Evolutionary conservation across 164 flowering plant species (phyloP).

Genomic region (Magnolia kwangsiensis): DNA sequence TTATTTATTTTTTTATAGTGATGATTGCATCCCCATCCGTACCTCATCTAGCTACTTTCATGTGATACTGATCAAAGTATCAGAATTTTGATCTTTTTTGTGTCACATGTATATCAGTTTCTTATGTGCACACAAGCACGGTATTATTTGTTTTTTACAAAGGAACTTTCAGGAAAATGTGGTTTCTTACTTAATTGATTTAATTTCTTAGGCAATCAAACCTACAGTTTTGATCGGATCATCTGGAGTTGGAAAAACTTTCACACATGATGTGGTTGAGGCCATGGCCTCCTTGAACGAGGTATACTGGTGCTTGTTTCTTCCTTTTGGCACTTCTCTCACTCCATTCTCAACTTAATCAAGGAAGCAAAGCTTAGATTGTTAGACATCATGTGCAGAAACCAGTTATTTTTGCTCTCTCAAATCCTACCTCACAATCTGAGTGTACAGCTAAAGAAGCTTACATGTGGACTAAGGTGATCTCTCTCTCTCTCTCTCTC

Average conservation of each 20-base stretch:
- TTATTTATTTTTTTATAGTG: no score
- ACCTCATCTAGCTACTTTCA: background rate
- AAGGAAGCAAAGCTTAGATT: background rate
- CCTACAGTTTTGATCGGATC: conserved; percentile 86
- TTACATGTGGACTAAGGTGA: conserved; percentile 83
- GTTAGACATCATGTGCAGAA: conserved; percentile 42
- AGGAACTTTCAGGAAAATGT: background rate
- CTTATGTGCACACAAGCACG: background rate
- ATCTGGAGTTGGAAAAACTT: conserved; percentile 76
- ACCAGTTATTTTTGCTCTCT: conserved; percentile 89
- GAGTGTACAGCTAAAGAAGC: conserved; percentile 98
- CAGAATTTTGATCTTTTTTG: background rate
- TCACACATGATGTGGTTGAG: conserved; percentile 85
- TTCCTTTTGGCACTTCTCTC: background rate
- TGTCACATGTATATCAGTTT: background rate
- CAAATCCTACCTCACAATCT: conserved; percentile 92
- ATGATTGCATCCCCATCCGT: no score
- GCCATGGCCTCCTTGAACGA: conserved; percentile 76
- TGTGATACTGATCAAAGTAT: background rate
- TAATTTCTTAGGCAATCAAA: conserved; percentile 52
- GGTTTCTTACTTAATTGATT: conserved; percentile 8
- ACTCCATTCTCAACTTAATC: background rate
- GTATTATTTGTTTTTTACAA: background rate
- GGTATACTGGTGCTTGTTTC: conserved; percentile 29
- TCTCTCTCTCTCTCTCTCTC: background rate